A percentile compares a stretch with the other conserved stretches of the same genome.
These are phyloP conservation scores for Spathaspora hagerdaliae DNA, from an alignment of 805 yeast species.

Conservation along the genomic window DNA sequence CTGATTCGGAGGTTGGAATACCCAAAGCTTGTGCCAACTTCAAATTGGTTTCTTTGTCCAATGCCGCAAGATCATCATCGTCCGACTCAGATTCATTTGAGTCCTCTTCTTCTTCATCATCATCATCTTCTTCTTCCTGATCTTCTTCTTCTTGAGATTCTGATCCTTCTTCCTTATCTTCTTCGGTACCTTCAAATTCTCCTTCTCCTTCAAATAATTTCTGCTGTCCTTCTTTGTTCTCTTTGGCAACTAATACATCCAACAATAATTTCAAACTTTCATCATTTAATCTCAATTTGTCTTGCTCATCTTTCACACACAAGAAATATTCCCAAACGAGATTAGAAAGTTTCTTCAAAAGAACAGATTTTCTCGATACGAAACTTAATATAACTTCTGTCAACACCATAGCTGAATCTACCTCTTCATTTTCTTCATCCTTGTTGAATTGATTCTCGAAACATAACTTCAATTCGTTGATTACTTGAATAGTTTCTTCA, in stretches of 20 bases:
- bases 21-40: conserved; percentile 71
- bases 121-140: conserved; percentile 13
- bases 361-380: conserved; percentile 36
- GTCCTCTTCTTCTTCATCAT: conserved; percentile 11
- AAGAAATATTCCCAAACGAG: conserved; percentile 40
- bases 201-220: conserved; percentile 64
- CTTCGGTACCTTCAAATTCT: conserved; percentile 22
- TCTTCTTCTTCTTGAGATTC: conserved; percentile 22
- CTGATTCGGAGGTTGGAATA: conserved; percentile 45
- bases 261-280: conserved; percentile 32
- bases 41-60: conserved; percentile 47
- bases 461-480: conserved; percentile 68
- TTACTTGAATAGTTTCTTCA: conserved; percentile 68
- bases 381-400: conserved; percentile 43
- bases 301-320: conserved; percentile 25
- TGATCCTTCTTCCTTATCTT: conserved; percentile 23
- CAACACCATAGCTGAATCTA: conserved; percentile 28
- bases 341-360: conserved; percentile 32
- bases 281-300: conserved; percentile 22
- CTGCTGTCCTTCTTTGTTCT: conserved; percentile 77
- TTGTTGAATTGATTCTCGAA: conserved; percentile 42
- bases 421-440: conserved; percentile 25
- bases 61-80: conserved; percentile 12
- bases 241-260: conserved; percentile 49
- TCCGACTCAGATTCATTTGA: conserved; percentile 10